Evolutionary conservation across 371 early-diverging fungal genomes (phyloP).

Genomic region (Dentiscutata heterogama): DNA sequence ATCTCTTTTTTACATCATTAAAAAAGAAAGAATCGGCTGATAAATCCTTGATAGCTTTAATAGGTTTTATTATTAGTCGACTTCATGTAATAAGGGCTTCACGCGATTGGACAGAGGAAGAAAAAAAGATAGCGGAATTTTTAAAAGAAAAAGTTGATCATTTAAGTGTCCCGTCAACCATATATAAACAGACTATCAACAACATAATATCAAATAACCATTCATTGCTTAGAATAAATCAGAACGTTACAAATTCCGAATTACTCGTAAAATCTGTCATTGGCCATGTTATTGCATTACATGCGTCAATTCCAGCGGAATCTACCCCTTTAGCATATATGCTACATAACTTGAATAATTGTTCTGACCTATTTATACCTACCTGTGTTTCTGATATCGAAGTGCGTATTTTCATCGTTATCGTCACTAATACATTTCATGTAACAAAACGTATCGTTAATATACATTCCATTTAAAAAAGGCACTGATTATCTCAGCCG

Average conservation of each 20-base stretch:
- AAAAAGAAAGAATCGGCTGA: conserved; percentile 8
- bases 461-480: no score
- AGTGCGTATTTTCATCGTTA: background rate
- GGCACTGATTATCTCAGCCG: background rate
- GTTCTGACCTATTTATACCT: background rate
- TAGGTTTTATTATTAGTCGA: conserved; percentile 22
- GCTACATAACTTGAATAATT: conserved; percentile 18
- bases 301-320: conserved; percentile 41
- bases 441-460: no score
- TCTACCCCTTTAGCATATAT: conserved; percentile 35
- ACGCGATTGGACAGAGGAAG: conserved; percentile 10
- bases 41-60: conserved; percentile 7
- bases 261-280: conserved; percentile 44
- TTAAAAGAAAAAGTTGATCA: conserved; percentile 18
- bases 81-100: conserved; percentile 31
- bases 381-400: conserved; percentile 34
- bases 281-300: conserved; percentile 31
- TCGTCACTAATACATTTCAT: no score
- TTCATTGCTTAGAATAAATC: conserved; percentile 7
- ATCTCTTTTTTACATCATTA: background rate
- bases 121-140: conserved; percentile 20
- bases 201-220: conserved; percentile 10
- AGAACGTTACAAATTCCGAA: background rate
- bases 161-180: background rate
- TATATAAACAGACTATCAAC: conserved; percentile 12